Base-by-base conservation (phyloP, 768 basidiomycete species). In the Calvatia gigantea region DNA sequence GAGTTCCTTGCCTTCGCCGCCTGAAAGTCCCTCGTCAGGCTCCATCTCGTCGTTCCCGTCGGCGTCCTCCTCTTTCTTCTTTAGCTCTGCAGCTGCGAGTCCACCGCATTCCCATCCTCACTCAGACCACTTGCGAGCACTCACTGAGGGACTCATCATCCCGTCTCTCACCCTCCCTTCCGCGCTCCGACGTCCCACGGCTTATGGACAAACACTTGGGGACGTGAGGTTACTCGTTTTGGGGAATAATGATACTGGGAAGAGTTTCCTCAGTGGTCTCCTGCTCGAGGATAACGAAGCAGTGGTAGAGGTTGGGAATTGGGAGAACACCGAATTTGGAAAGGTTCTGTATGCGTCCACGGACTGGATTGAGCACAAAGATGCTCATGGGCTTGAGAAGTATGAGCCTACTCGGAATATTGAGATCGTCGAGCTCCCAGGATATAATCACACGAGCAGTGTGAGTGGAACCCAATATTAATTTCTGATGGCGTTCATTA, bases 41-140 rank as follows among this genome's bases (percentile, higher is more conserved):
- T 86, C 84, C 1, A 70, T 83, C 37, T 89, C 87, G 1, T 89
- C 87, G 4, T 73, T 89, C 2, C 87, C 87, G 1, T 87, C 86
- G 1, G 82, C 87, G 11, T 80, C 83, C 15, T 87, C 85, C 1
- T 86, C 85, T 0, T 88, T 88, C 75, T 87, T 89, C 72, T 89
- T 87, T 72, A 87, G 86, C 29, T 89, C 87, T 8, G 84, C 80
- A 0, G 85, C 85, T 11, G 82, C 81, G 0, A 86, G 85, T 58
- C 87, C 83, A 2, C 82, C 80, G 0, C 84, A 81, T 45, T 70
- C 73, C 0, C 76, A 77, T 29, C 67, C 73, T 19, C 76, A 74
- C 17, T 71, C 62, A 21, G 57, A 62, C 56, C 62, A 61, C 32
- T 61, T 59, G 29, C 64, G 54, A 35, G 61, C 63, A 38, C 45